Conservation (phyloP, 2,329 filamentous ascomycete genomes). For the Lasiodiplodia theobromae region DNA sequence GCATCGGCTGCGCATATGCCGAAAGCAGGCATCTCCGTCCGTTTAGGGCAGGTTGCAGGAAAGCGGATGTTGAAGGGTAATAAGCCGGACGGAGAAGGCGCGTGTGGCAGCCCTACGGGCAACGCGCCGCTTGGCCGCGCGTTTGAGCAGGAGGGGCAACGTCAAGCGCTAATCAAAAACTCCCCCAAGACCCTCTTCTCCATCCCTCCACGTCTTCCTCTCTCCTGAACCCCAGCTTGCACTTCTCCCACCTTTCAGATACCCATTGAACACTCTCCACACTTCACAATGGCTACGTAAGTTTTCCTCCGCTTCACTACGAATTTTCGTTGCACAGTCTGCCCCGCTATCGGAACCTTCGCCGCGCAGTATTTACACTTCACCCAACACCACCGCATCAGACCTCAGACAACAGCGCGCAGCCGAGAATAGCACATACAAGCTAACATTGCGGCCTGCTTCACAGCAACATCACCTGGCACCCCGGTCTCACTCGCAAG, state of each 20-base stretch:
- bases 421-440: too few relatives aligned
- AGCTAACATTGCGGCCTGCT: slow-evolving; percentile 29
- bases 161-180: slow-evolving; percentile 29
- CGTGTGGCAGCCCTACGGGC: slow-evolving; percentile 24
- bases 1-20: neutral
- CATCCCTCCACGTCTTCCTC: neutral
- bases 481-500: slow-evolving; percentile 77
- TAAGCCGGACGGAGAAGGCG: neutral
- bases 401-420: neutral
- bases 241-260: neutral
- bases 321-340: neutral
- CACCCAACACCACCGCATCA: neutral
- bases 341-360: slow-evolving; percentile 13
- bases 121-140: slow-evolving; percentile 19
- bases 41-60: neutral
- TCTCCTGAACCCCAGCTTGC: slow-evolving; percentile 4
- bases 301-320: slow-evolving; percentile 27
- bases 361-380: neutral
- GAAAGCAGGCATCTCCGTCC: neutral
- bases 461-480: slow-evolving; percentile 87
- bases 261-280: slow-evolving; percentile 14
- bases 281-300: slow-evolving; percentile 45
- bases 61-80: neutral
- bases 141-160: slow-evolving; percentile 27
- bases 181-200: slow-evolving; percentile 19